Conservation (phyloP, 805 yeast genomes). For the Clavispora vitiphila region DNA sequence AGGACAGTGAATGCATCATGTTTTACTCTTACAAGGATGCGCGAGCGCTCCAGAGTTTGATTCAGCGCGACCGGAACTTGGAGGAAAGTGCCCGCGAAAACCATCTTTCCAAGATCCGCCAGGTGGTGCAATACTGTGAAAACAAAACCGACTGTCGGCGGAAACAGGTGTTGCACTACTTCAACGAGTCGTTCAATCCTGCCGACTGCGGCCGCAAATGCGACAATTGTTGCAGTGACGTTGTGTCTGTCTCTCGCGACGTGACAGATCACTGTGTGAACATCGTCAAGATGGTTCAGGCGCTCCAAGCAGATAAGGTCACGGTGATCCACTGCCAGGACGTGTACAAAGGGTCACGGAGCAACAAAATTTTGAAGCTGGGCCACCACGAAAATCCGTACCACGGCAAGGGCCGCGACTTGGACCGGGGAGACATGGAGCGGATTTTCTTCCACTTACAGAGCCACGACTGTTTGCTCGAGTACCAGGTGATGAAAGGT, state of each 20-base stretch:
- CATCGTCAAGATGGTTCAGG: slow-evolving; percentile 54
- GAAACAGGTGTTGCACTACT: slow-evolving; percentile 81
- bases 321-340: slow-evolving; percentile 82
- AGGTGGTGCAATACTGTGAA: slow-evolving; percentile 88
- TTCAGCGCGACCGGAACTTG: slow-evolving; percentile 68
- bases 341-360: slow-evolving; percentile 67
- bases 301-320: slow-evolving; percentile 54
- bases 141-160: slow-evolving; percentile 88
- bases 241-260: slow-evolving; percentile 50
- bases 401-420: slow-evolving; percentile 66
- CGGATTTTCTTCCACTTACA: slow-evolving; percentile 77
- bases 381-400: slow-evolving; percentile 58
- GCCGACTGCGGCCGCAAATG: slow-evolving; percentile 65
- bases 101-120: slow-evolving; percentile 70
- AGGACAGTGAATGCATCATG: slow-evolving; percentile 73
- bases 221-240: slow-evolving; percentile 65
- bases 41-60: slow-evolving; percentile 66
- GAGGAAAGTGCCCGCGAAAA: slow-evolving; percentile 63
- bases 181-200: slow-evolving; percentile 76
- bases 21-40: slow-evolving; percentile 81
- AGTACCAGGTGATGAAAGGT: slow-evolving; percentile 65
- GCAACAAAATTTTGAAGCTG: slow-evolving; percentile 52
- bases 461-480: slow-evolving; percentile 59
- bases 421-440: slow-evolving; percentile 69
- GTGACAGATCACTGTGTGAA: slow-evolving; percentile 60